Evolutionary conservation across 169 alveolate species (phyloP).

Genomic region (Cryptosporidium tyzzeri): DNA sequence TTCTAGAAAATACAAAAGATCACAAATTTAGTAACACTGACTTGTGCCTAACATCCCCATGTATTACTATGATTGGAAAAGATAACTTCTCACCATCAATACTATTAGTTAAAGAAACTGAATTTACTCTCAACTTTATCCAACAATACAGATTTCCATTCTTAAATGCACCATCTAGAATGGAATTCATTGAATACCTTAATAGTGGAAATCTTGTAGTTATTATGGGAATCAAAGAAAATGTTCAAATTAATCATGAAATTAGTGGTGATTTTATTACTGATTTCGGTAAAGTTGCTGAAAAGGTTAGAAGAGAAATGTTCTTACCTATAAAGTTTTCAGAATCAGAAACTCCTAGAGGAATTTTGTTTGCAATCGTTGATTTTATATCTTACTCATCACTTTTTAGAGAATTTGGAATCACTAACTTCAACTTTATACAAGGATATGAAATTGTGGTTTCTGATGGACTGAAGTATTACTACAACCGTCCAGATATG

Average conservation of each 20-base stretch:
- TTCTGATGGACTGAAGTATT: conserved; percentile 57
- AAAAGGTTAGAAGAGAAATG: conserved; percentile 38
- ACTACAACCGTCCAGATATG: conserved; percentile 32
- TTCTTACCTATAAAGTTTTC: conserved; percentile 47
- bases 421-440: conserved; percentile 29
- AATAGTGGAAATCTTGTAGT: conserved; percentile 68
- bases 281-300: conserved; percentile 15
- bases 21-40: conserved; percentile 23
- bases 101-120: conserved; percentile 9
- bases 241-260: not conserved
- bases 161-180: conserved; percentile 18
- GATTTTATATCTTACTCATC: conserved; percentile 57
- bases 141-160: conserved; percentile 66
- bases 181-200: conserved; percentile 51
- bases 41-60: conserved; percentile 16
- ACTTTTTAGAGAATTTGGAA: conserved; percentile 69
- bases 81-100: conserved; percentile 32
- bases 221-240: conserved; percentile 33
- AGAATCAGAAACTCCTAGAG: conserved; percentile 14
- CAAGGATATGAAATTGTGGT: conserved; percentile 65
- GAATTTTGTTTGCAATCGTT: conserved; percentile 50
- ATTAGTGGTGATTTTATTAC: conserved; percentile 14
- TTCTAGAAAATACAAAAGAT: not conserved
- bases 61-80: conserved; percentile 41
- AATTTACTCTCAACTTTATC: conserved; percentile 14